Percentiles rank a stretch among this genome's conserved stretches.
These are phyloP conservation scores for Colletotrichum sp. DNA, from an alignment of 2,329 filamentous ascomycete genomes.

Conservation along the genomic window DNA sequence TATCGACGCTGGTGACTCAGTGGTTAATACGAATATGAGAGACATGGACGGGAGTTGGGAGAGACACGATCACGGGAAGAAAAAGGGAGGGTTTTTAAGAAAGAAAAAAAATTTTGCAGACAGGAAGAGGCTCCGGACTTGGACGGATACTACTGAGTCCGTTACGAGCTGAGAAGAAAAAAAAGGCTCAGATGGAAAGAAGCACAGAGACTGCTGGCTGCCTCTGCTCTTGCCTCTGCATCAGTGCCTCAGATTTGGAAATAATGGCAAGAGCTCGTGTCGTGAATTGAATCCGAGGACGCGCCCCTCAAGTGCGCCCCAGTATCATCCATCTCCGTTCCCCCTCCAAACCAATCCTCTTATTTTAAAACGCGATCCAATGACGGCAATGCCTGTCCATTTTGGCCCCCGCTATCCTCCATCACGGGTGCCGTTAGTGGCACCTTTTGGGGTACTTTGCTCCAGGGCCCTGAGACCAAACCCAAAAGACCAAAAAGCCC, in stretches of 20 bases:
- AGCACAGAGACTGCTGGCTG: neutral
- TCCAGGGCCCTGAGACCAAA: constrained; percentile 4
- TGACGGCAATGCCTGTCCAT: constrained; percentile 13
- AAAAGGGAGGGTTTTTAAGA: neutral
- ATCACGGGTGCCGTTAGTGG: neutral
- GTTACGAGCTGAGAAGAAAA: neutral
- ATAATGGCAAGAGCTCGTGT: neutral
- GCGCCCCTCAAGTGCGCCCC: neutral
- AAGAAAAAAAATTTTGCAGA: neutral
- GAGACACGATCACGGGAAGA: neutral
- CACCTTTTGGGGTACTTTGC: neutral
- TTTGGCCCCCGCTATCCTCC: neutral
- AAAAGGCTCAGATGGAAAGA: neutral
- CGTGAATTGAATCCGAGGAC: neutral
- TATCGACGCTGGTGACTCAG: neutral
- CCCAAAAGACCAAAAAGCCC: neutral
- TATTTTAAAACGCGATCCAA: constrained; percentile 18
- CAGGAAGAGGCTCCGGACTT: neutral
- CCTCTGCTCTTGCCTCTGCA: neutral
- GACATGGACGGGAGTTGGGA: neutral
- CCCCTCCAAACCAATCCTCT: constrained; percentile 14
- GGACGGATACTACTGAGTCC: neutral
- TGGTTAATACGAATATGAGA: neutral
- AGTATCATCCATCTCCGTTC: neutral
- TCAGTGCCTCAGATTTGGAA: neutral